These are phyloP conservation scores for Cardamine occulta DNA, from an alignment of 345 rosid species.

Conservation along the genomic window DNA sequence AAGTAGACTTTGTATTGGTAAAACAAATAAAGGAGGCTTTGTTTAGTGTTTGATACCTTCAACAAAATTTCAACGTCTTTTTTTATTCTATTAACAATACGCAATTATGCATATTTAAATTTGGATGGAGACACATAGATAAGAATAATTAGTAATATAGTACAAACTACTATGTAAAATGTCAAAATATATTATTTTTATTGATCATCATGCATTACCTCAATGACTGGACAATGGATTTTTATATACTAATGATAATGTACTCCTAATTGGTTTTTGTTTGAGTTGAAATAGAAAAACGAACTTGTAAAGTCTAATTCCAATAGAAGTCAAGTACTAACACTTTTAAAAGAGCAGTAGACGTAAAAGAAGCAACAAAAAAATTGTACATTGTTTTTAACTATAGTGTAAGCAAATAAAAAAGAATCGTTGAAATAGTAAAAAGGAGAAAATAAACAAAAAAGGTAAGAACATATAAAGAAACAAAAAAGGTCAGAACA, in stretches of 20 bases:
- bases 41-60: neutral
- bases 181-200: neutral
- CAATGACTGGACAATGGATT: neutral
- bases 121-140: neutral
- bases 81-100: neutral
- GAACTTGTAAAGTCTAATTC: neutral
- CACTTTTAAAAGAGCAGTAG: neutral
- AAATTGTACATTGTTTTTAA: neutral
- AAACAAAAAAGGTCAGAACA: neutral
- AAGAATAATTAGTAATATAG: neutral
- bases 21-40: neutral
- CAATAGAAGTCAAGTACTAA: neutral
- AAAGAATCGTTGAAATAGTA: neutral
- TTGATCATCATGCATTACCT: neutral
- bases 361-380: neutral
- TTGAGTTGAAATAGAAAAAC: neutral
- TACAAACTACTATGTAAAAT: neutral
- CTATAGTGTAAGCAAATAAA: neutral
- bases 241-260: neutral
- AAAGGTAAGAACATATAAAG: too few relatives aligned
- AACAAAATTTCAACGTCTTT: neutral
- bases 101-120: neutral
- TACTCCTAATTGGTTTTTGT: neutral
- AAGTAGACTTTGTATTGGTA: neutral
- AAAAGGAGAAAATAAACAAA: too few relatives aligned